Evolutionary conservation across 2,329 filamentous ascomycete genomes (phyloP), one percentile per base, ranked within the genome.

Genomic region (Dothidotthia symphoricarpi): DNA sequence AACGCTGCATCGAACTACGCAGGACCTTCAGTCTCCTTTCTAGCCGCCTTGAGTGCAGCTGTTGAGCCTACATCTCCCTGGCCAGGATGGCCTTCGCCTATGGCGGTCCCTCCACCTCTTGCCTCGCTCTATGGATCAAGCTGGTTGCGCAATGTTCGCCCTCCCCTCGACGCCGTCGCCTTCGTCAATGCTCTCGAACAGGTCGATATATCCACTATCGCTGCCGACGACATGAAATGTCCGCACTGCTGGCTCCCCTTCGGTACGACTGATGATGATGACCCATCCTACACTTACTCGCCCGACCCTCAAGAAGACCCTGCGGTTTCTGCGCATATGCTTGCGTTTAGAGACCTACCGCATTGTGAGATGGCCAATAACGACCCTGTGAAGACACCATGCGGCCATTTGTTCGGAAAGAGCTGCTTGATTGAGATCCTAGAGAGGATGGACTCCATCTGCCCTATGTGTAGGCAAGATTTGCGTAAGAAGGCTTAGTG

Each of bases 221-320:
- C 45, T 1, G 16, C 16, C n/a, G 39, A 43, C 8, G 33, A 38
- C 15, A 41, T 28, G 25, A 31, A 26, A 10, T 49, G 41, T 19
- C 34, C 45, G 1, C 32, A 40, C 36, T 49, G 45, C 34, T 45
- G 45, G 41, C 36, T 47, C 3, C 36, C 39, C 2, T 46, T 40
- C 34, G 43, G 43, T 13, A 33, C 24, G 16, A 46, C 39, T 1
- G 35, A 36, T 10, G 37, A 41, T 14, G 38, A 41, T 26, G 27
- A 44, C 11, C 22, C 34, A 7, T 10, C 10, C 9, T 37, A 37
- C 25, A 26, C 31, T 3, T 31, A 31, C 14, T 16, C 15, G 2
- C 17, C 36, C 2, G 36, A 40, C 9, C 15, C 19, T 6, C 36
- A 30, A 3, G 29, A 36, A 4, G 7, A 26, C 8, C 29, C 29